Percentiles rank a stretch among this genome's conserved stretches.
Conservation (phyloP, 306 rosid genomes). For the Comarum palustre region DNA sequence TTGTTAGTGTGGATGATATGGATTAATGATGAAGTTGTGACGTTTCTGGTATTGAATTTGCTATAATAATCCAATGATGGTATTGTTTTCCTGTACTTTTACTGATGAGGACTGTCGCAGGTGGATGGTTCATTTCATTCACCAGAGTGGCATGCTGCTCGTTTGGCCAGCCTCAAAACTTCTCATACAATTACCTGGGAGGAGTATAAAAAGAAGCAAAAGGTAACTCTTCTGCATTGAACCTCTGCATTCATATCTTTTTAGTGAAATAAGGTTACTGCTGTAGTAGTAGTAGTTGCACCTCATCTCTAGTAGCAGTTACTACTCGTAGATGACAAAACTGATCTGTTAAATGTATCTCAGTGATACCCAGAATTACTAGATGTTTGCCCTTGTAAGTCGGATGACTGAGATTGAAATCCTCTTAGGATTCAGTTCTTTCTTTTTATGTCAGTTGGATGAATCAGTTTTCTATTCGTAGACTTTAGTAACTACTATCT, state of each 20-base stretch:
- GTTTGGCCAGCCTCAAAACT: constrained; percentile 98
- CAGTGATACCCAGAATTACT: background rate
- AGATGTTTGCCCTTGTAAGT: background rate
- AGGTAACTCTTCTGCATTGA: constrained; percentile 42
- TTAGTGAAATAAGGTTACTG: background rate
- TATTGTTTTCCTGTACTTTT: constrained; percentile 42
- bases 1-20: background rate
- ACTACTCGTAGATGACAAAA: background rate
- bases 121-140: constrained; percentile 99
- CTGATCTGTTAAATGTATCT: background rate
- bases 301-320: background rate
- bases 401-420: background rate
- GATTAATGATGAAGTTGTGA: background rate
- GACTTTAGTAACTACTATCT: background rate
- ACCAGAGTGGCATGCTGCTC: constrained; percentile 99
- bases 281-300: background rate
- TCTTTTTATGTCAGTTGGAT: background rate
- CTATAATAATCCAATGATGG: constrained; percentile 22
- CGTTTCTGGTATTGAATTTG: constrained; percentile 26
- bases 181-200: constrained; percentile 98
- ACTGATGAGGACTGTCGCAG: constrained; percentile 97
- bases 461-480: background rate
- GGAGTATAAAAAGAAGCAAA: constrained; percentile 84
- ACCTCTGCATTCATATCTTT: background rate
- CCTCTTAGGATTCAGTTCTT: background rate